Evolutionary conservation across 345 rosid genomes (phyloP), one percentile per base, ranked within the genome.

Genomic region (Carallia pectinifolia): DNA sequence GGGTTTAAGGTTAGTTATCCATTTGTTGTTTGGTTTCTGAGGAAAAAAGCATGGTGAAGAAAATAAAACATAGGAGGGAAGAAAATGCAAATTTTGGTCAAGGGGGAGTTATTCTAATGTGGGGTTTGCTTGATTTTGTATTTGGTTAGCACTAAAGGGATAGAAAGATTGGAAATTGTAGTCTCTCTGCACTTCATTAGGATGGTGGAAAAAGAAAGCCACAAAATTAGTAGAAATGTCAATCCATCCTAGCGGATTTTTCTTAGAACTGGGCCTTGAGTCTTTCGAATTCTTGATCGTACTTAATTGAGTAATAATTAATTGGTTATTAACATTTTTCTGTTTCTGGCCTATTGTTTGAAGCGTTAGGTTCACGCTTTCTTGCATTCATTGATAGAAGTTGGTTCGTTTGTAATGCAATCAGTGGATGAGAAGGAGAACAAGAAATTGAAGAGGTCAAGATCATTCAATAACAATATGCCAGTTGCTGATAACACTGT

Each of bases 401-500:
- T 63, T 67, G 62, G 73, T 73, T 75, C 48, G 58, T 65, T 68
- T 85, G 86, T 84, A 71, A 89, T 89, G 95, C 90, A 84, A 83
- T 81, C 82, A 7, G 81, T 72, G 70, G 85, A 80, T 61, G 81
- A 68, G 69, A 76, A 70, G 19, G 78, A 73, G 79, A 77, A 67
- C 77, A 83, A 74, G 85, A 82, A 63, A 68, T 79, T 71, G 80
- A 89, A 87, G 84, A 81, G 82, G 58, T 63, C 74, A 23, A 82
- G 87, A 71, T 73, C 82, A 33, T 74, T 71, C 29, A 53, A 68
- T 50, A 36, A 54, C 80, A 62, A 84, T 10, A 90, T 88, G 90
- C 86, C 88, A 37, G 56, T 80, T 70, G 86, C 88, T 1, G 89
- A 90, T 48, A 65, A 56, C 66, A 73, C 75, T 16, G 67, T 77